Evolutionary conservation across 148 eudicot genomes (phyloP), one percentile per base, ranked within the genome.

Genomic region (Vaccinium darrowii): DNA sequence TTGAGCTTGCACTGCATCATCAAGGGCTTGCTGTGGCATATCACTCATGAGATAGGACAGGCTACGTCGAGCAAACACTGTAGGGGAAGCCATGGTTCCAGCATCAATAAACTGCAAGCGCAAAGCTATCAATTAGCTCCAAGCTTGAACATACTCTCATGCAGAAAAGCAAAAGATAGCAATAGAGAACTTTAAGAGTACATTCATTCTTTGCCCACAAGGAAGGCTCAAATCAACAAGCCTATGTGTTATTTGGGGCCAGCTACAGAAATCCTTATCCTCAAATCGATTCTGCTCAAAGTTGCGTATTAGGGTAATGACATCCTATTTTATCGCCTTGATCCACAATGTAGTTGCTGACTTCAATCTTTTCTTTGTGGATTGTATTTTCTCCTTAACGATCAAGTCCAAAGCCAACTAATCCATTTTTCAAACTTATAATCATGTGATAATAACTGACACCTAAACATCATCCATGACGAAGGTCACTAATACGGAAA

Each of bases 61-160:
- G 87, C 99, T 94, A 43, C 99, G 95, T n/a, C 99, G 97, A 82
- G 94, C 99, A 89, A 83, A 93, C 23, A 91, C 93, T 62, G 99
- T 96, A 77, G 99, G 98, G 78, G 98, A 94, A 63, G 91, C 84
- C 97, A 93, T 93, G 60, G 93, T 94, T 87, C 99, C 99, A 18
- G 88, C 98, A 36, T 93, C 95, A 81, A 96, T 93, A 84, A 96
- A 96, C 99, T 96, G 95, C 89, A 90, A 19, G 50, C 9, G 54
- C 21, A 53, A 80, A 51, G 52, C 49, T 27, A 74, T 84, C 43
- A 81, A 86, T 84, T 72, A 86, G 85, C 49, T 30, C 30, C 47
- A 67, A 71, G 16, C 77, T 80, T 43, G 80, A 63, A 33, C 76
- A 78, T 13, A 19, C 16, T 50, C 18, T 52, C 30, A 21, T 33